phyloP scores from a whole-genome alignment of 305 asterid species.

The Ilex paraguariensis region DNA sequence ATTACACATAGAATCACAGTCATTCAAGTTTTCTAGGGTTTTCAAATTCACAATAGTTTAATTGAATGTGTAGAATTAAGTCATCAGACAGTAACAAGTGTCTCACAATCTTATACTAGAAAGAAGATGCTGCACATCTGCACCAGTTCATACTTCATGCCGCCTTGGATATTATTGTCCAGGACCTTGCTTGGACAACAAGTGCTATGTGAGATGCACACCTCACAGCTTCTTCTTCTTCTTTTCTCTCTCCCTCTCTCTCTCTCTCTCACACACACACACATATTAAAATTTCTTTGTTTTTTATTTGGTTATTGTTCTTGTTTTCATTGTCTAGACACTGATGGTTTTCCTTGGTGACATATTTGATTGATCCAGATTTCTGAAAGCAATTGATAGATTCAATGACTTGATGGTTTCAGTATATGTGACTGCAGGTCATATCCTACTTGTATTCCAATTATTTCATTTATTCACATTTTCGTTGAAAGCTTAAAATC shows the following conservation, averaged over 20 bases:
- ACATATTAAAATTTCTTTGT: too few relatives aligned
- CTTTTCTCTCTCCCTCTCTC: too few relatives aligned
- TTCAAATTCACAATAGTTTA: too few relatives aligned
- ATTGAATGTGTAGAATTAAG: too few relatives aligned
- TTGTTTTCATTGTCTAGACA: not conserved
- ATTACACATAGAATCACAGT: too few relatives aligned
- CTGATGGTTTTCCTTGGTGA: not conserved
- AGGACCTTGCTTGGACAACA: slow-evolving; percentile 93
- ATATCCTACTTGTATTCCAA: slow-evolving; percentile 57
- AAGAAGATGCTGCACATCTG: slow-evolving; percentile 94
- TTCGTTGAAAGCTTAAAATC: not conserved
- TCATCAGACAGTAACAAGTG: too few relatives aligned
- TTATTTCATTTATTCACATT: not conserved
- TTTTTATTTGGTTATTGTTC: too few relatives aligned
- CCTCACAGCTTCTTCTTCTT: too few relatives aligned
- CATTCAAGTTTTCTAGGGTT: too few relatives aligned
- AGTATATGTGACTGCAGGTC: slow-evolving; percentile 92
- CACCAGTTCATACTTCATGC: slow-evolving; percentile 95
- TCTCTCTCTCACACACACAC: too few relatives aligned
- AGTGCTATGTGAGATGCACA: slow-evolving; percentile 71
- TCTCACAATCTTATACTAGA: slow-evolving; percentile 29
- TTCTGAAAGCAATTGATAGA: slow-evolving; percentile 46
- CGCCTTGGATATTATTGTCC: slow-evolving; percentile 71
- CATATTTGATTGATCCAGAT: slow-evolving; percentile 16
- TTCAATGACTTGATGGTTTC: slow-evolving; percentile 92